Evolutionary conservation across 805 yeast species (phyloP), one percentile per base, ranked within the genome.

Genomic region (Candida odintsovae): DNA sequence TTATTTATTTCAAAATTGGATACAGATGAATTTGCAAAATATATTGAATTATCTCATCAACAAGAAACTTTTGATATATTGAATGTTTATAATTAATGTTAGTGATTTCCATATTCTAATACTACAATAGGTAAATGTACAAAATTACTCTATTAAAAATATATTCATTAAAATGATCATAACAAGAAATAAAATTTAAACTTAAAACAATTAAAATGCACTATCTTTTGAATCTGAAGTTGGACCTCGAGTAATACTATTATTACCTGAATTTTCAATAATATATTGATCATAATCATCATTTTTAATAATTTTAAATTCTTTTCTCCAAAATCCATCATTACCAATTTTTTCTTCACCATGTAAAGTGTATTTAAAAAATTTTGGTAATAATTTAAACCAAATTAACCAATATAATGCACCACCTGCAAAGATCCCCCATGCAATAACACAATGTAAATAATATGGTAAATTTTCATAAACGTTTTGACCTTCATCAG

Each of bases 401-500:
- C 88, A 82, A 16, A 80, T 58, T 9, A 80, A 48, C 84, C 89
- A 86, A 68, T 85, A 86, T 1, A 73, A 53, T 33, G 73, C 77
- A 51, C 88, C 92, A 42, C 80, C 61, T 13, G 73, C 83, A 55
- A 83, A 82, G 40, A 86, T 72, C 53, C 84, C 90, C 81, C 89
- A 77, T 12, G 90, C 82, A n/a, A 84, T 87, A 42, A 86, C 94
- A 61, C 89, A 82, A 63, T 85, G 90, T 47, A 82, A 72, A 73
- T 80, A 86, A 68, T 86, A 86, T 25, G 95, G 95, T 57, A 86
- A 68, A 42, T 63, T 53, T n/a, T 77, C 64, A 71, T 86, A 86
- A 45, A 86, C 90, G 33, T 75, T 71, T 66, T 84, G 83, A 31
- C 83, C 86, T 18, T 58, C 70, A 19, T 71, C 60, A 41, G 95